Conservation (phyloP, 805 yeast genomes). For the Wickerhamomyces subpelliculosus region DNA sequence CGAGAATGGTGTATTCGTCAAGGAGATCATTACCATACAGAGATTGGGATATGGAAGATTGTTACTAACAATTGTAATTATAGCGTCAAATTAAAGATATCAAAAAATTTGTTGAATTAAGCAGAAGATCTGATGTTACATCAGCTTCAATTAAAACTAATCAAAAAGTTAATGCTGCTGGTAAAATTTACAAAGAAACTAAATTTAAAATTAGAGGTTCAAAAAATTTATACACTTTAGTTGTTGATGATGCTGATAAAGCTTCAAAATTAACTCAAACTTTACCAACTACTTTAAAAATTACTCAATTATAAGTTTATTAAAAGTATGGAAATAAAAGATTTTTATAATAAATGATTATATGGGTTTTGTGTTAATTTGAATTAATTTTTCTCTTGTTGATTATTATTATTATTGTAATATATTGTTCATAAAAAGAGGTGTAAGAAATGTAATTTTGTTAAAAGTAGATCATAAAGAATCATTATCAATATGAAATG, state of each 20-base stretch:
- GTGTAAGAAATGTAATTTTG: too few relatives aligned
- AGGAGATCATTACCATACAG: too few relatives aligned
- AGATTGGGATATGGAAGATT: too few relatives aligned
- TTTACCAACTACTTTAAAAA: conserved; percentile 88
- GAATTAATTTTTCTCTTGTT: too few relatives aligned
- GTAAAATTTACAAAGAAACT: conserved; percentile 86
- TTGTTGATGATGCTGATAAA: conserved; percentile 91
- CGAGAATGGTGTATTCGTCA: too few relatives aligned
- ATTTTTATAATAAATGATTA: too few relatives aligned
- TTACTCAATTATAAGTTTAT: conserved; percentile 38
- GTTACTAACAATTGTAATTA: neutral
- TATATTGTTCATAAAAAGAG: too few relatives aligned
- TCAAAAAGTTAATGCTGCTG: conserved; percentile 72
- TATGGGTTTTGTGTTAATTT: too few relatives aligned
- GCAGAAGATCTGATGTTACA: conserved; percentile 93
- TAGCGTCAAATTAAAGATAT: conserved; percentile 86
- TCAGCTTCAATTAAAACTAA: conserved; percentile 92
- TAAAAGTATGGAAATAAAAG: neutral
- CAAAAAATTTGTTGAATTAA: conserved; percentile 94
- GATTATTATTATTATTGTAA: too few relatives aligned
- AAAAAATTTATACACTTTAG: conserved; percentile 89
- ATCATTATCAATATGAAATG: too few relatives aligned
- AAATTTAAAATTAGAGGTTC: conserved; percentile 99
- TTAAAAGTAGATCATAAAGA: too few relatives aligned
- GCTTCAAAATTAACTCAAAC: conserved; percentile 97